These are phyloP conservation scores for Suillus placidus DNA, from an alignment of 768 basidiomycete species.

Conservation along the genomic window DNA sequence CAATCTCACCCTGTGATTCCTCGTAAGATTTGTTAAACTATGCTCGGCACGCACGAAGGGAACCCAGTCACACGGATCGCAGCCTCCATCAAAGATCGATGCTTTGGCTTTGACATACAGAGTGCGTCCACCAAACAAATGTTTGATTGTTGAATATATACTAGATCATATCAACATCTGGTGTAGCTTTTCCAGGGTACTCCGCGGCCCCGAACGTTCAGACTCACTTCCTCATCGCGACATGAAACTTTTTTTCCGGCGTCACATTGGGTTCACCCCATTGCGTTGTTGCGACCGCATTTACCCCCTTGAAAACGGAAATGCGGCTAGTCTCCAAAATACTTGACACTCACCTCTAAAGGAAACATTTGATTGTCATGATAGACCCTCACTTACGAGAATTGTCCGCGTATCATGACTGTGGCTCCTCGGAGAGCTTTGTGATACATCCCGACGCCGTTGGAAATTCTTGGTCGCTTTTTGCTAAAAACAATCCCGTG, in stretches of 20 bases:
- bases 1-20: no score
- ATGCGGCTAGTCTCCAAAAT: slow-evolving; percentile 7
- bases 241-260: slow-evolving; percentile 2
- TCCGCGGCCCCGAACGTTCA: slow-evolving; percentile 5
- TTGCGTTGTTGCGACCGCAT: slow-evolving; percentile 1
- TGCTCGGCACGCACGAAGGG: background rate
- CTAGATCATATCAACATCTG: background rate
- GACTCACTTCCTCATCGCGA: background rate
- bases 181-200: background rate
- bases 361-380: slow-evolving; percentile 7
- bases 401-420: slow-evolving; percentile 8
- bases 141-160: background rate
- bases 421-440: slow-evolving; percentile 13
- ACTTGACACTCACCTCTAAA: background rate
- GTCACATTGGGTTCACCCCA: background rate
- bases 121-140: background rate
- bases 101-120: background rate
- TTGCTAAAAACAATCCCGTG: background rate
- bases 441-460: background rate
- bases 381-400: slow-evolving; percentile 12
- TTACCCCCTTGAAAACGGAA: slow-evolving; percentile 11
- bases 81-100: background rate
- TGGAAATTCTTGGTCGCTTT: background rate
- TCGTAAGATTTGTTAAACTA: background rate
- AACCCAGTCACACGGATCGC: background rate